Base-by-base conservation (phyloP, 83 land plant genomes). In the Picea mariana region DNA sequence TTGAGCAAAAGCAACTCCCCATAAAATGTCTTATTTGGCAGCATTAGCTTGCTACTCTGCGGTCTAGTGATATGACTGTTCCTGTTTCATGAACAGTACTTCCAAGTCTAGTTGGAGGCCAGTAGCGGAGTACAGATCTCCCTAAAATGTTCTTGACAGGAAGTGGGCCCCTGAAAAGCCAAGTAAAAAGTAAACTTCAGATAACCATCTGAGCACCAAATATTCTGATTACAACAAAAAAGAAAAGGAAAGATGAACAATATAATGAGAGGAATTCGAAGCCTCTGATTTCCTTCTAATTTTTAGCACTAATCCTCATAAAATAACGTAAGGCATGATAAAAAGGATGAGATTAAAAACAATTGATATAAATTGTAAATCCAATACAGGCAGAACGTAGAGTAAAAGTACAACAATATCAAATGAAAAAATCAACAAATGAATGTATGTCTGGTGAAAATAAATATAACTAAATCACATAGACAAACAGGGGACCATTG, bases 71-170 rank as follows among this genome's bases (percentile, higher is more conserved):
- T 55, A 18, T 16, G 24, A 20, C 26, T 76, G 27, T 40, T 13
- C 60, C 18, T 12, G 88, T 66, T 52, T 85, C 89, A 83, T 93
- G 80, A 5, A 95, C 79, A 6, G 93, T 95, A 83, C 91, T 91
- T 16, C 96, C 96, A 15, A 97, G 83, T 67, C 88, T 87, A 18
- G 96, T 82, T 2, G 98, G 99, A 23, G 98, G 99, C 99, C 99
- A 97, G 77, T 97, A 97, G 7, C 99, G 91, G 38, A 95, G 87
- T 0, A 97, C 88, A 60, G 99, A 97, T 77, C 99, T 92, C 44
- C 98, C 96, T 64, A 95, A 71, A 47, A 97, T 93, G 82, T 92
- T 90, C 81, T 95, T 85, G 9, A 95, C 80, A 15, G 98, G 99
- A 79, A 97, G 96, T 1, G 99, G 94, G 24, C 99, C 99, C 99